These are phyloP conservation scores for Prunus mongolica DNA, from an alignment of 306 rosid genomes.

Conservation along the genomic window DNA sequence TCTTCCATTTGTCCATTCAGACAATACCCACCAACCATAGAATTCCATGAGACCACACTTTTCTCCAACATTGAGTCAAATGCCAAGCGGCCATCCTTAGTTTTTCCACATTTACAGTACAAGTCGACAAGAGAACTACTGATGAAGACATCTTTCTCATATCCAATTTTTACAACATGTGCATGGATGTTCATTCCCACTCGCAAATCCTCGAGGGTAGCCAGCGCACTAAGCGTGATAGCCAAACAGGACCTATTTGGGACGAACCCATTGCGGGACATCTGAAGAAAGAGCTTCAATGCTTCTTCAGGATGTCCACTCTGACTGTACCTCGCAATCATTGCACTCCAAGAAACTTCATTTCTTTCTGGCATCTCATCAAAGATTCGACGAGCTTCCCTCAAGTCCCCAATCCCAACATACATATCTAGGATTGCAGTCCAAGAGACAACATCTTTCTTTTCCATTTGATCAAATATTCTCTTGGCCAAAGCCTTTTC, in stretches of 20 bases:
- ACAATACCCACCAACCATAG: constrained; percentile 11
- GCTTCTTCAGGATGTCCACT: constrained; percentile 12
- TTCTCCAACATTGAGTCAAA: constrained; percentile 8
- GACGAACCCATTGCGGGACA: not conserved
- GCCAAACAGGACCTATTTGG: constrained; percentile 15
- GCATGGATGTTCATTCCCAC: constrained; percentile 17
- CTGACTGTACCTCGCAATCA: constrained; percentile 17
- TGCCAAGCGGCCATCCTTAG: not conserved
- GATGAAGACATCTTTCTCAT: constrained; percentile 4
- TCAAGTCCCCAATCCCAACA: constrained; percentile 12
- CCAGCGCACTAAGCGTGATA: constrained; percentile 6
- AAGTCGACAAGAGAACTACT: constrained; percentile 5
- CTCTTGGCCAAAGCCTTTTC: constrained; percentile 12
- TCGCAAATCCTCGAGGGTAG: constrained; percentile 4
- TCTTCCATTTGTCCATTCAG: constrained; percentile 19
- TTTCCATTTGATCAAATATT: constrained; percentile 15
- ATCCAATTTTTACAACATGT: constrained; percentile 8
- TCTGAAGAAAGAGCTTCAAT: constrained; percentile 8
- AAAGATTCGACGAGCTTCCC: constrained; percentile 11
- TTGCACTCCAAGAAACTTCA: constrained; percentile 21
- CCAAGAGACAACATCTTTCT: constrained; percentile 19
- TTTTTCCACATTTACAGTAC: constrained; percentile 15
- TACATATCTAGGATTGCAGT: constrained; percentile 16
- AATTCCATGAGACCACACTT: constrained; percentile 12
- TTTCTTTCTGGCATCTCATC: constrained; percentile 17